Base-by-base conservation (phyloP, 1,139 yeast genomes). In the Scheffersomyces illinoinensis region DNA sequence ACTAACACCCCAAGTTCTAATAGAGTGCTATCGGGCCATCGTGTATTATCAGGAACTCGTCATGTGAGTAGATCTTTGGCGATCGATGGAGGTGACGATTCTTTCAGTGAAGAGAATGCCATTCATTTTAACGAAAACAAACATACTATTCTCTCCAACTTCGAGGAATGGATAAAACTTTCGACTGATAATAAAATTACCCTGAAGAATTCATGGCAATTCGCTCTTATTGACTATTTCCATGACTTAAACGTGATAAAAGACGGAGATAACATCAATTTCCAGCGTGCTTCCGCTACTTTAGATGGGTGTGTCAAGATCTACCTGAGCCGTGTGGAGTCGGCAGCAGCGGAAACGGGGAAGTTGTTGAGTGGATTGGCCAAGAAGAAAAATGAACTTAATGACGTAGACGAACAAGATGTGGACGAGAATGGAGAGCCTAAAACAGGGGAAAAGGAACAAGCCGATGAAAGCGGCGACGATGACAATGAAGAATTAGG, bases 291-390 rank as follows among this genome's bases (percentile, higher is more conserved):
- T 0, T 85, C 92, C 0, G 89, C 92, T 1, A 89, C 96, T 0
- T 74, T 91, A 52, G 96, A 91, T 68, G 97, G 97, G 0, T 91
- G 97, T 76, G 91, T 90, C 52, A 90, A 90, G 73, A 89, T 91
- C 55, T 91, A 91, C 67, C 85, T 93, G 8, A 88, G 93, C 46
- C 84, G 99, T 67, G 93, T 95, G 19, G 98, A 93, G 66, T 90
- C 97, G 0, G 97, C 92, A 0, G 97, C 95, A 1, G 88, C 90
- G 1, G 98, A 93, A 67, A 92, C 98, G 0, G 97, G 97, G 4
- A 87, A 88, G 66, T 77, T 93, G 59, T 76, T 93, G 53, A 91
- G 95, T 71, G 97, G 98, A 3, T 76, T 88, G 50, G 64, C 72
- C n/a, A 52, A 53, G n/a, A 62, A 66, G 54, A 64, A 64, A 52